Evolutionary conservation across 2,329 filamentous ascomycete species (phyloP), one percentile per base, ranked within the genome.

Genomic region (Furcasterigmium sp.): DNA sequence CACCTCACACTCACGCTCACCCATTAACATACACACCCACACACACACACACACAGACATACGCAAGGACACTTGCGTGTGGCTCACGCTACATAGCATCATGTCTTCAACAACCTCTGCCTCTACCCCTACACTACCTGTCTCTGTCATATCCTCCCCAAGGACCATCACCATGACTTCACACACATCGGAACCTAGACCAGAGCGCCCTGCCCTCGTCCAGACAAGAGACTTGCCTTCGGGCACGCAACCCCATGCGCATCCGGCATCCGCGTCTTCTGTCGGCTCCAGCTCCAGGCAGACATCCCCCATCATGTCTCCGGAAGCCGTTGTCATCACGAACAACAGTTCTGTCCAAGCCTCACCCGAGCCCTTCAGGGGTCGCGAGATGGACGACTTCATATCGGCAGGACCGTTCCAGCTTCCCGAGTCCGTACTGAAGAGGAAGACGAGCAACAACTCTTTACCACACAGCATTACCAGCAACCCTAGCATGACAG

Each of bases 361-460:
- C 3, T 87, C 85, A 0, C 84, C 85, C 5, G 84, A 88, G 52
- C 72, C 74, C 37, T 68, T 75, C 42, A 72, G 73, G 15, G 75
- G 74, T 28, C 69, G 73, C 48, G 76, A 78, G 35, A 64, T 74
- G 43, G 78, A 80, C 41, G 64, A 72, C 26, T 70, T 69, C 41
- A 64, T 67, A 25, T 58, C 71, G 20, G 68, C 74, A 4, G 64
- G 75, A 10, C 76, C 75, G 43, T 78, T 91, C 48, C 78, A 85
- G 55, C 76, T 93, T 36, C 85, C 87, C 26, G 87, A 91, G 52
- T 73, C 86, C n/a, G 70, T 85, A 37, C 65, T 87, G 49, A 68
- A 74, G 42, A 72, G 70, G 51, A 76, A 78, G 52, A 73, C 78
- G 6, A 82, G 80, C 56, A 66, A 68, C 49, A 80, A 70, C 52